Evolutionary conservation across 495 filamentous ascomycete species (phyloP), one percentile per base, ranked within the genome.

Genomic region (Penicillium cosmopolitanum): DNA sequence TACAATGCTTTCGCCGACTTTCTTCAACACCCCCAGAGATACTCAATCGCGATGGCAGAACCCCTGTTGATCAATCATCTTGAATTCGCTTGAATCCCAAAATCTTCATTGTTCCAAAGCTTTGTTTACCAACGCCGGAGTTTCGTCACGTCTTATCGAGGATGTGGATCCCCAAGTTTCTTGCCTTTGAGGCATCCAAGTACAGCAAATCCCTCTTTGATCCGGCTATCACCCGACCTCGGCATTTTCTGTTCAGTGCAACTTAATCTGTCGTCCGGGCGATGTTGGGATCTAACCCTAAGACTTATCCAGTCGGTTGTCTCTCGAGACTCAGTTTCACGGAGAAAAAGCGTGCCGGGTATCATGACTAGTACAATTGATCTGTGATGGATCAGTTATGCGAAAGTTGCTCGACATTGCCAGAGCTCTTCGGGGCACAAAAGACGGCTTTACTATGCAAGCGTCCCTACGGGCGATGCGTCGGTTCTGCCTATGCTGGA

Each of bases 381-480:
- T 57, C 62, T 72, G 34, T 64, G 56, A 59, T 56, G 73, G 66
- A 58, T 67, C 36, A 67, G 62, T 43, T 48, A 57, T 54, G 67
- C 53, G 63, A 81, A 81, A 74, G 66, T 70, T 61, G 58, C 62
- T 66, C 66, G 73, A 66, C 21, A 57, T 69, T 59, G 70, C 71
- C 75, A 79, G 74, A 78, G 71, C 69, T 65, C 60, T 53, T 46
- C 50, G 42, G 54, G 62, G 69, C 62, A 55, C 57, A 57, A 77
- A 78, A 79, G 75, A 79, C 65, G 74, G 74, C 71, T 61, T 28
- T 58, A 76, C 75, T 76, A 81, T 81, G 76, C 69, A 64, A 69
- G 62, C 50, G 70, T 61, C 68, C 69, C 28, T 48, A 74, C 51
- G 68, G 73, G 63, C 64, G 64, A 66, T 69, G 75, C 76, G 78